Percentiles rank a stretch among this genome's conserved stretches.
phyloP scores from a whole-genome alignment of 2,329 filamentous ascomycete genomes.

The Esteya vermicola region DNA sequence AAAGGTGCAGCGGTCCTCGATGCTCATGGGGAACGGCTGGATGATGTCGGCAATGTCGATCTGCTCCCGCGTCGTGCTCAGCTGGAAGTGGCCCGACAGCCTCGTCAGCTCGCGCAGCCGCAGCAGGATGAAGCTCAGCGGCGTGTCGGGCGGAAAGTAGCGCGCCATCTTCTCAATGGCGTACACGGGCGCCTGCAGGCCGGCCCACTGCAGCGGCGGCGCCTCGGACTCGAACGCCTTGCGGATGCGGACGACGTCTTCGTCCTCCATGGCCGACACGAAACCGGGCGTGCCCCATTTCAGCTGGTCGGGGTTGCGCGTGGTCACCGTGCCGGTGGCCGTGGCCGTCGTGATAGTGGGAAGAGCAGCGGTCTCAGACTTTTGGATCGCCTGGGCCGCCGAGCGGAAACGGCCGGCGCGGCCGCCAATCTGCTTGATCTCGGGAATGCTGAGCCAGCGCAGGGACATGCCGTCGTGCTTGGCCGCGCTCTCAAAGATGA shows the following conservation, averaged over 20 bases:
- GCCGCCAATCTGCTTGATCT: constrained; percentile 90
- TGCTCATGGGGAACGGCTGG: constrained; percentile 53
- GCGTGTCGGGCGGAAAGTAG: constrained; percentile 69
- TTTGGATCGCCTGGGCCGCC: constrained; percentile 40
- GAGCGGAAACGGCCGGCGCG: constrained; percentile 77
- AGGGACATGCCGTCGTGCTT: constrained; percentile 54
- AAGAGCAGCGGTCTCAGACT: too few species aligned
- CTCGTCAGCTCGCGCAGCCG: constrained; percentile 57
- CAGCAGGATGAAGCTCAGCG: constrained; percentile 69
- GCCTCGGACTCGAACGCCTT: constrained; percentile 50
- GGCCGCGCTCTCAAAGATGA: constrained; percentile 67
- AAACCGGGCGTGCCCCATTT: constrained; percentile 35
- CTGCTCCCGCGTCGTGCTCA: constrained; percentile 51
- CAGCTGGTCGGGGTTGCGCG: not conserved
- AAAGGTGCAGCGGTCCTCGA: constrained; percentile 63
- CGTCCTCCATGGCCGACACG: constrained; percentile 63
- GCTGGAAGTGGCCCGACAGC: constrained; percentile 51
- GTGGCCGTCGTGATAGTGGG: not conserved
- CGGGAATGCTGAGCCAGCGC: constrained; percentile 50
- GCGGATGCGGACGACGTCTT: constrained; percentile 51
- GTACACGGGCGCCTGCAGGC: constrained; percentile 56
- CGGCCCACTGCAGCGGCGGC: constrained; percentile 53
- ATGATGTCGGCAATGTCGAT: constrained; percentile 60
- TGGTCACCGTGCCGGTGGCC: not conserved
- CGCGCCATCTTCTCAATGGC: constrained; percentile 63